Conservation (phyloP, 1,139 yeast genomes). For the Kodamaea plutei region DNA sequence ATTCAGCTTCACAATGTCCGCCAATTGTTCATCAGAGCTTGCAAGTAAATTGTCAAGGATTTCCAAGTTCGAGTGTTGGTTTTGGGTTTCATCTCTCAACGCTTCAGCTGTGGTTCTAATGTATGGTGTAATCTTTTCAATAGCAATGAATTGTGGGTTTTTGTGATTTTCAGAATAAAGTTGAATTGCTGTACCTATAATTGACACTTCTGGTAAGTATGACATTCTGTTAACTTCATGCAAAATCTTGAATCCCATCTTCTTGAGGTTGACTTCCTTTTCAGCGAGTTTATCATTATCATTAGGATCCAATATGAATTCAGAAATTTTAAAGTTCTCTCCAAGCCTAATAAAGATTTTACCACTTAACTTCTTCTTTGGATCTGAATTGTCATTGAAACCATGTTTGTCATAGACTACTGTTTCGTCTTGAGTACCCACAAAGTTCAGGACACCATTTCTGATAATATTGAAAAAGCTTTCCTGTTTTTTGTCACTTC, state of each 20-base stretch:
- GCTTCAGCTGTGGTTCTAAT: slow-evolving; percentile 22
- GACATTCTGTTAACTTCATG: slow-evolving; percentile 38
- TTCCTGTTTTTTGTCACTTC: slow-evolving; percentile 54
- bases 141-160: slow-evolving; percentile 12
- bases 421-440: slow-evolving; percentile 9
- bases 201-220: slow-evolving; percentile 35
- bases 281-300: slow-evolving; percentile 12
- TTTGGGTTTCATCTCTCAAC: slow-evolving; percentile 20
- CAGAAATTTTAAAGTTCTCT: slow-evolving; percentile 27
- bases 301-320: slow-evolving; percentile 15
- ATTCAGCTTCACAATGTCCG: slow-evolving; percentile 24
- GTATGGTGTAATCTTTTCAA: slow-evolving; percentile 28
- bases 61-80: slow-evolving; percentile 19
- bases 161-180: slow-evolving; percentile 24
- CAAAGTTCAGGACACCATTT: slow-evolving; percentile 32
- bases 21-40: slow-evolving; percentile 14
- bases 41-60: slow-evolving; percentile 15
- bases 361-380: slow-evolving; percentile 27
- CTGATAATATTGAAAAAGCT: slow-evolving; percentile 33
- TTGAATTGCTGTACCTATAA: slow-evolving; percentile 38
- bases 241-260: slow-evolving; percentile 39
- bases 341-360: slow-evolving; percentile 40
- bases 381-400: slow-evolving; percentile 24
- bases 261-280: slow-evolving; percentile 35
- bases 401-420: slow-evolving; percentile 14